Evolutionary conservation across 495 filamentous ascomycete genomes (phyloP).

Genomic region (Annulohypoxylon maeteangense): DNA sequence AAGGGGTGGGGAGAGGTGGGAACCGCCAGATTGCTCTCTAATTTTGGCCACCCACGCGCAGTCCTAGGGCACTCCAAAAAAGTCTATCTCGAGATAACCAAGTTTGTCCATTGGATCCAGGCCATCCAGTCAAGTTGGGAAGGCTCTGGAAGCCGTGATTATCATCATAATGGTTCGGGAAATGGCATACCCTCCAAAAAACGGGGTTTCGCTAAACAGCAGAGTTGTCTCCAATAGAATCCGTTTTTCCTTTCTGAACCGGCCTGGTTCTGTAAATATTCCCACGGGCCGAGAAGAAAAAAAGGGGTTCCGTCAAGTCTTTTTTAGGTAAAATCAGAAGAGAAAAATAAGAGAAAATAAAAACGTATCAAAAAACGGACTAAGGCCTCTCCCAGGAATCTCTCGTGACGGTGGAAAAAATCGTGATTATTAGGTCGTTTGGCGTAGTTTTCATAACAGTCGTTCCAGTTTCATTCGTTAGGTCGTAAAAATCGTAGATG

Average conservation of each 20-base stretch:
- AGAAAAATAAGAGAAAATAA: slow-evolving; percentile 19
- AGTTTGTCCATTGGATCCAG: slow-evolving; percentile 24
- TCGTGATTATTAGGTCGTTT: slow-evolving; percentile 36
- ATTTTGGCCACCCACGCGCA: slow-evolving; percentile 22
- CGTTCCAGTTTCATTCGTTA: slow-evolving; percentile 28
- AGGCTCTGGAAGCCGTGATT: slow-evolving; percentile 12
- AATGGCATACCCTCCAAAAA: slow-evolving; percentile 12
- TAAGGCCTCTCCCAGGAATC: slow-evolving; percentile 20
- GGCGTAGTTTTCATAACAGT: slow-evolving; percentile 38
- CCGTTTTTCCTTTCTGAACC: slow-evolving; percentile 39
- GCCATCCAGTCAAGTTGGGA: slow-evolving; percentile 12
- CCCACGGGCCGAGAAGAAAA: slow-evolving; percentile 31
- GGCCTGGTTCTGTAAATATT: slow-evolving; percentile 43
- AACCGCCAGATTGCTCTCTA: slow-evolving; percentile 16
- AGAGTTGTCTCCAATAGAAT: slow-evolving; percentile 44
- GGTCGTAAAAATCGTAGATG: slow-evolving; percentile 35
- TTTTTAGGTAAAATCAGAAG: slow-evolving; percentile 21
- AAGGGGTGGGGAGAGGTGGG: not conserved
- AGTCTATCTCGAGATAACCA: slow-evolving; percentile 43
- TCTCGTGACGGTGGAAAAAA: slow-evolving; percentile 20
- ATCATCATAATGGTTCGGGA: slow-evolving; percentile 7
- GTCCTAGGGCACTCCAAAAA: slow-evolving; percentile 37
- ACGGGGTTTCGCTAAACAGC: slow-evolving; percentile 32
- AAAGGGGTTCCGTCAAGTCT: slow-evolving; percentile 27
- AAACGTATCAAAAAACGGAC: slow-evolving; percentile 27